Evolutionary conservation across 78 protist species (phyloP), one percentile per base, ranked within the genome.

Genomic region (Dictyostelium citrinum): DNA sequence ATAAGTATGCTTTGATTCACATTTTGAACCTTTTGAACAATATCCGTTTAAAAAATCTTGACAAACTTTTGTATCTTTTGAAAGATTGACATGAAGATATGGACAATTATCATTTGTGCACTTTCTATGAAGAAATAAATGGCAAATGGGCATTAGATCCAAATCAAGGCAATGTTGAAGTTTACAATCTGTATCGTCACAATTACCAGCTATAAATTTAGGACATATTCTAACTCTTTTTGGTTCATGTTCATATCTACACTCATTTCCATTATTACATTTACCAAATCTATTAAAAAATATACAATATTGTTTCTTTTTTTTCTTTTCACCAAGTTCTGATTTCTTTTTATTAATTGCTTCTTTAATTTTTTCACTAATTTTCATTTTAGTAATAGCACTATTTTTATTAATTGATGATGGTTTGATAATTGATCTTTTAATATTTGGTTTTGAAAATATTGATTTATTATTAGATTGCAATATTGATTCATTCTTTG

Each of bases 61-160:
- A 82, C 95, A 90, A 17, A 90, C 64, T 49, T 90, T 20, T 17
- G 95, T 83, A 75, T 90, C 83, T 46, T 80, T 82, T 14, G 91
- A 82, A 12, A 90, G 78, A n/a, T 79, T 37, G 22, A 79, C 95
- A 58, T 90, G 95, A 5, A 90, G 61, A 46, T 79, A 90, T 12
- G 95, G 95, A 45, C 95, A 90, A 9, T 78, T 74, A 41, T 76
- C 91, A 17, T 79, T 51, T 17, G 68, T 79, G 22, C 95, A 90
- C 35, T 17, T 61, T 14, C 95, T 84, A 12, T 37, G 51, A 1
- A 90, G 61, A 17, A 29, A 90, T 22, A 31, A 43, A 46, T 90
- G 82, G 22, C 95, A 90, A 22, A 90, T 70, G 31, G 95, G 95
- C 95, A 90, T 90, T 78, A 78, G 82, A 37, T 90, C 95, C 24